Percentiles rank a stretch among this genome's conserved stretches.
Evolutionary conservation across 768 basidiomycete species (phyloP).

Genomic region (Rhizopogon vinicolor): DNA sequence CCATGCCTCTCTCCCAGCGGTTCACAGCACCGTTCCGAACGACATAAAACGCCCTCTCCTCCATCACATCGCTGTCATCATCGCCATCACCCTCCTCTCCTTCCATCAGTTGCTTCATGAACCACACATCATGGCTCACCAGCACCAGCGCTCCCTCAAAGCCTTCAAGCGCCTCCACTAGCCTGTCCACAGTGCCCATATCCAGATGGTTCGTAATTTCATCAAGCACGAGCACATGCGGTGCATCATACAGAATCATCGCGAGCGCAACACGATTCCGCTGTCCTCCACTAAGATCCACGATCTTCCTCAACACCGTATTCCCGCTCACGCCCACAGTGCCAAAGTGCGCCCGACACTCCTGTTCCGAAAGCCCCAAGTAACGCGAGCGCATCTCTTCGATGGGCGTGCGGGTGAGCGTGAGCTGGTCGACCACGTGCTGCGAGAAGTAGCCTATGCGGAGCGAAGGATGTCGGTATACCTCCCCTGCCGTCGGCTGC

Average conservation of each 20-base stretch:
- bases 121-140: constrained; percentile 59
- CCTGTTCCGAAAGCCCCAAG: constrained; percentile 22
- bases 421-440: constrained; percentile 53
- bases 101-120: constrained; percentile 18
- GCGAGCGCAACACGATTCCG: constrained; percentile 49
- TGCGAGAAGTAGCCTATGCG: constrained; percentile 61
- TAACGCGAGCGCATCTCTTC: constrained; percentile 23
- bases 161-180: constrained; percentile 45
- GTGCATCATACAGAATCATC: constrained; percentile 44
- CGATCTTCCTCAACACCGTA: constrained; percentile 12
- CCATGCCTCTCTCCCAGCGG: constrained; percentile 22
- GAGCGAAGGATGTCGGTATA: constrained; percentile 48
- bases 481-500: constrained; percentile 39
- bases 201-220: constrained; percentile 73
- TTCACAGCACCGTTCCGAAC: constrained; percentile 22
- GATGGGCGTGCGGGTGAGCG: constrained; percentile 13
- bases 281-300: constrained; percentile 15
- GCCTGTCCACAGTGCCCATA: constrained; percentile 50
- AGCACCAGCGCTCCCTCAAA: constrained; percentile 55
- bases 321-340: constrained; percentile 9
- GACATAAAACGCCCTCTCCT: constrained; percentile 10
- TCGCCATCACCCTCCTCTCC: constrained; percentile 16
- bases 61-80: constrained; percentile 16
- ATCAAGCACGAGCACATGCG: constrained; percentile 50
- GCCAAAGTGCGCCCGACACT: constrained; percentile 20